Evolutionary conservation across 2,329 filamentous ascomycete genomes (phyloP).

Genomic region (Drechslerella coelobrocha): DNA sequence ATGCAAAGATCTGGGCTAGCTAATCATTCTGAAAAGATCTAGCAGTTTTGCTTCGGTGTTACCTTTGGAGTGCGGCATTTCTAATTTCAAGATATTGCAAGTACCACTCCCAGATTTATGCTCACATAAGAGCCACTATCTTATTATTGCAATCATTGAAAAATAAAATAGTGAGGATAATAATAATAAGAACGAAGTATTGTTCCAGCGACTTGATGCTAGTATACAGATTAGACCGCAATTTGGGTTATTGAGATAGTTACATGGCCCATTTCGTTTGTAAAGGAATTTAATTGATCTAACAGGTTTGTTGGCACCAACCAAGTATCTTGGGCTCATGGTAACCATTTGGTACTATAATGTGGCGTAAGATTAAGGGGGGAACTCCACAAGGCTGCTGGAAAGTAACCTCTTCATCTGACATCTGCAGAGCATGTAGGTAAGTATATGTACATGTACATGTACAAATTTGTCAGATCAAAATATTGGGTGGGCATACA

Average conservation of each 20-base stretch:
- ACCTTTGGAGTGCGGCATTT: conserved; percentile 4
- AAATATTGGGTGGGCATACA: too few relatives aligned
- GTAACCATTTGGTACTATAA: neutral
- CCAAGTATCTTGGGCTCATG: neutral
- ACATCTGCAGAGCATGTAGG: neutral
- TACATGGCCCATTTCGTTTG: too few relatives aligned
- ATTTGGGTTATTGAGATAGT: too few relatives aligned
- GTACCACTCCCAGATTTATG: neutral
- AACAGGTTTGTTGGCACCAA: too few relatives aligned
- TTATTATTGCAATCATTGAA: neutral
- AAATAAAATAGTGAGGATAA: neutral
- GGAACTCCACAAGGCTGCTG: neutral
- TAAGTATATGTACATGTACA: neutral
- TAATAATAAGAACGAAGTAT: too few relatives aligned
- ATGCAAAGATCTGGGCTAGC: neutral
- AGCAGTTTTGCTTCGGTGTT: neutral
- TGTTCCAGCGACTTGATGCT: too few relatives aligned
- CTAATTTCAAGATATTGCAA: neutral
- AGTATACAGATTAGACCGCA: too few relatives aligned
- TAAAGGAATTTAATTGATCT: too few relatives aligned
- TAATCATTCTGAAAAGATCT: neutral
- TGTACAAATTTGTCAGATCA: neutral
- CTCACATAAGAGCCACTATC: neutral
- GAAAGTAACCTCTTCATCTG: neutral
- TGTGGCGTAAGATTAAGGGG: conserved; percentile 6